Percentiles rank a stretch among this genome's conserved stretches.
phyloP scores from a whole-genome alignment of 2,329 filamentous ascomycete species.

The Neonectria sp. region DNA sequence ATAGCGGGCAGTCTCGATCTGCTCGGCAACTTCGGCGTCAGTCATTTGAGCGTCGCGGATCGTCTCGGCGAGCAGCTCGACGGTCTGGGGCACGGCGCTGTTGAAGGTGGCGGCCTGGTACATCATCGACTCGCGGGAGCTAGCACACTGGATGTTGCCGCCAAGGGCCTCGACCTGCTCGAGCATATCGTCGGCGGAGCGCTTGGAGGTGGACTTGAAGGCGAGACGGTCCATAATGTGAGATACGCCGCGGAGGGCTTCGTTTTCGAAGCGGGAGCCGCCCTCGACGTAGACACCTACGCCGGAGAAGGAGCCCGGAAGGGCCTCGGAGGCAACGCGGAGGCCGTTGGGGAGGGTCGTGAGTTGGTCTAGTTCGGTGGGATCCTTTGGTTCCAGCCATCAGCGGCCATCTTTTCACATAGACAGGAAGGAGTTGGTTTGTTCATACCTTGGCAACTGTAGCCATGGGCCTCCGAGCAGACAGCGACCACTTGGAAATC shows the following conservation, averaged over 20 bases:
- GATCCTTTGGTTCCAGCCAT: conserved; percentile 68
- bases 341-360: conserved; percentile 93
- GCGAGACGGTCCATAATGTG: conserved; percentile 97
- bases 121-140: conserved; percentile 96
- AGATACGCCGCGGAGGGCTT: conserved; percentile 87
- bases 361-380: conserved; percentile 87
- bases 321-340: conserved; percentile 92
- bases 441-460: conserved; percentile 54
- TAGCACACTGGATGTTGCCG: conserved; percentile 97
- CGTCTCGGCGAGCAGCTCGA: conserved; percentile 91
- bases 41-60: conserved; percentile 90
- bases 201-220: conserved; percentile 87
- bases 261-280: conserved; percentile 93
- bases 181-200: conserved; percentile 86
- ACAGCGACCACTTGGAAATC: conserved; percentile 40
- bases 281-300: conserved; percentile 97
- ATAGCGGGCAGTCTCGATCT: conserved; percentile 92
- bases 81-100: conserved; percentile 85
- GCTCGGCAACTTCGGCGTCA: conserved; percentile 87
- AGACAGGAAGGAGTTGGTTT: not conserved
- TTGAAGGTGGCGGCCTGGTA: conserved; percentile 99
- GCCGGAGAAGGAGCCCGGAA: conserved; percentile 94
- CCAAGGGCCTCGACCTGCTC: conserved; percentile 90
- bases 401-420: conserved; percentile 5
- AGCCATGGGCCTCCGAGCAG: conserved; percentile 49